phyloP scores from a whole-genome alignment of 78 protist species.

The Salpingoeca rosetta region DNA sequence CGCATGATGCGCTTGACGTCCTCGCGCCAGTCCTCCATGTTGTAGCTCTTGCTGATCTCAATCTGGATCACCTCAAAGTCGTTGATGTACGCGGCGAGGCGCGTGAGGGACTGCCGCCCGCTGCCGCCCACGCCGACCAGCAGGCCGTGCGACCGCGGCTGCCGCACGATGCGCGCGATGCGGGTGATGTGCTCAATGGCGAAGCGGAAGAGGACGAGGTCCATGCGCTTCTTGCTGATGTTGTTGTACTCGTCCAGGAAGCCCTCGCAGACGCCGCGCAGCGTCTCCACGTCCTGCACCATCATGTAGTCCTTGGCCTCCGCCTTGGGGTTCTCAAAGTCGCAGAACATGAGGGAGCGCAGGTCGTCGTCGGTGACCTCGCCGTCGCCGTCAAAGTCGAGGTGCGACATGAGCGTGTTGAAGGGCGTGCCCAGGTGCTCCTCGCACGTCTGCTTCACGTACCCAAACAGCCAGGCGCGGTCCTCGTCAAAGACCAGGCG shows the following conservation, averaged over 20 bases:
- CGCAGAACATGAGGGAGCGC: constrained; percentile 43
- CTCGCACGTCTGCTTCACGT: background rate
- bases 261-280: background rate
- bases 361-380: constrained; percentile 61
- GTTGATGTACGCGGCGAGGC: constrained; percentile 71
- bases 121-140: constrained; percentile 91
- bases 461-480: constrained; percentile 15
- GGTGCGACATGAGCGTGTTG: background rate
- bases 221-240: constrained; percentile 23
- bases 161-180: constrained; percentile 62
- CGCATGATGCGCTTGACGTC: constrained; percentile 44
- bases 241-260: constrained; percentile 42
- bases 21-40: constrained; percentile 38
- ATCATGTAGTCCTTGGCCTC: constrained; percentile 4
- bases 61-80: constrained; percentile 41
- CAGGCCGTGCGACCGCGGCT: constrained; percentile 73
- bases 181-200: constrained; percentile 75
- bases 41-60: constrained; percentile 43
- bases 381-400: constrained; percentile 22
- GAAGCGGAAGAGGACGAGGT: constrained; percentile 69
- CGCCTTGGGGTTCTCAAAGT: constrained; percentile 53
- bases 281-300: background rate
- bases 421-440: background rate
- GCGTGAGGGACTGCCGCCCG: constrained; percentile 75
- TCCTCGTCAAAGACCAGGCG: constrained; percentile 44